Evolutionary conservation across 108 stramenopile species (phyloP), one percentile per base, ranked within the genome.

Genomic region (Discostella pseudostelligera): DNA sequence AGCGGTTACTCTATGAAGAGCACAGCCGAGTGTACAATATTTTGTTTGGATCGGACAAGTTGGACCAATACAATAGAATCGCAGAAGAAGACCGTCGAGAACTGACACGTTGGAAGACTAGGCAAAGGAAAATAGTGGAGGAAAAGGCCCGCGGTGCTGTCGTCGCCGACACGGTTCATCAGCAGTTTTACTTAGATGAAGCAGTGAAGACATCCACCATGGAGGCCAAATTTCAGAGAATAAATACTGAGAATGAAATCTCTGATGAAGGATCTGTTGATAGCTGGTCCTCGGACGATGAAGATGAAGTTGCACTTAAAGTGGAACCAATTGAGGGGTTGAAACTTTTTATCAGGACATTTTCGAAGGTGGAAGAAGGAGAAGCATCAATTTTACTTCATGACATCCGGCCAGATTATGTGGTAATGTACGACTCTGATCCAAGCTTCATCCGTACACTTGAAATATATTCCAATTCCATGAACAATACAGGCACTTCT

Each of bases 361-460:
- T 85, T 44, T 72, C 86, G 6, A 64, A 73, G 44, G 56, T 89
- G 16, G 88, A 79, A 42, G 87, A 79, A 8, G 83, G 80, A 42
- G 83, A 85, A 29, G 82, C 84, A 19, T 58, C 77, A 19, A 56
- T 85, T 42, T 59, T 97, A 35, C 83, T 97, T 7, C 63, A 88
- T 3, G 96, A 97, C 50, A 56, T 91, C 19, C 55, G 74, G 36
- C 98, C 98, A 36, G 59, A 67, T 32, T 84, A 84, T 44, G 93
- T 97, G 19, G 72, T 99, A 8, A 49, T 97, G 64, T 97, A 94
- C 65, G 97, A 99, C 50, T 81, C 88, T 7, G 96, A 97, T 59
- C 66, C 94, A 8, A 60, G 76, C 36, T 91, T 97, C 45, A 77
- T 97, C 39, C 90, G 98, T 36, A 62, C 87, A 11, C 57, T 99